phyloP scores from a whole-genome alignment of 352 stramenopile genomes.

The Pythium guiyangense region DNA sequence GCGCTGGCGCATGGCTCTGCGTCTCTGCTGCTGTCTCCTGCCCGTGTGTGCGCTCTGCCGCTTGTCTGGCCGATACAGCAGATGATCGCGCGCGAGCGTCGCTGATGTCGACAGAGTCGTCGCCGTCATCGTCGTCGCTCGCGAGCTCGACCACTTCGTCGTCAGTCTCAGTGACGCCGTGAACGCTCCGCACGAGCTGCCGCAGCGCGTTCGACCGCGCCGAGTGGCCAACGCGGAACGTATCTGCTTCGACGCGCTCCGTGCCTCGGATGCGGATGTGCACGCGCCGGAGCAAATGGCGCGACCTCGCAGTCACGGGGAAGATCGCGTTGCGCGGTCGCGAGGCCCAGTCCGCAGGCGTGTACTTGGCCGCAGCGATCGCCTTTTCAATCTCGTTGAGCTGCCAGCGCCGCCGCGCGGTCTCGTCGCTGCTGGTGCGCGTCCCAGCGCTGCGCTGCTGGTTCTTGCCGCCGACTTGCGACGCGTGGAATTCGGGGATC shows the following conservation, averaged over 20 bases:
- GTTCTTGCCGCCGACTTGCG: constrained; percentile 60
- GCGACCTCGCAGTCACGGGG: constrained; percentile 34
- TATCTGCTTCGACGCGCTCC: constrained; percentile 15
- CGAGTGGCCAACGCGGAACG: constrained; percentile 34
- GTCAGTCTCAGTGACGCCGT: constrained; percentile 31
- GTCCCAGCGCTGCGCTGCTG: constrained; percentile 8
- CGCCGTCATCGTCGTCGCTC: background rate
- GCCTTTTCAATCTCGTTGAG: constrained; percentile 62
- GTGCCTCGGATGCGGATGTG: constrained; percentile 2
- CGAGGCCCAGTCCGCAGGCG: constrained; percentile 28
- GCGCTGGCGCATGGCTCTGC: background rate
- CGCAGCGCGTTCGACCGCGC: constrained; percentile 39
- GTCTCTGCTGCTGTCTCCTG: background rate
- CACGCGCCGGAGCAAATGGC: constrained; percentile 33
- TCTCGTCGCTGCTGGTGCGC: constrained; percentile 1
- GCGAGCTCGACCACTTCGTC: constrained; percentile 8
- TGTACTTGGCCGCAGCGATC: constrained; percentile 43
- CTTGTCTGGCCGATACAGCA: background rate
- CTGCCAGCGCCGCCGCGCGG: constrained; percentile 31
- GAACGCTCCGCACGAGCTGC: constrained; percentile 43
- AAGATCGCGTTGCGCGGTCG: constrained; percentile 29
- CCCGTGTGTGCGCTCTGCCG: background rate
- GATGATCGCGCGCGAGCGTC: background rate
- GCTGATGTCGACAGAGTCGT: background rate
- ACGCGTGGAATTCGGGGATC: constrained; percentile 79